Evolutionary conservation across 768 basidiomycete species (phyloP).

Genomic region (Tulasnella sp.): DNA sequence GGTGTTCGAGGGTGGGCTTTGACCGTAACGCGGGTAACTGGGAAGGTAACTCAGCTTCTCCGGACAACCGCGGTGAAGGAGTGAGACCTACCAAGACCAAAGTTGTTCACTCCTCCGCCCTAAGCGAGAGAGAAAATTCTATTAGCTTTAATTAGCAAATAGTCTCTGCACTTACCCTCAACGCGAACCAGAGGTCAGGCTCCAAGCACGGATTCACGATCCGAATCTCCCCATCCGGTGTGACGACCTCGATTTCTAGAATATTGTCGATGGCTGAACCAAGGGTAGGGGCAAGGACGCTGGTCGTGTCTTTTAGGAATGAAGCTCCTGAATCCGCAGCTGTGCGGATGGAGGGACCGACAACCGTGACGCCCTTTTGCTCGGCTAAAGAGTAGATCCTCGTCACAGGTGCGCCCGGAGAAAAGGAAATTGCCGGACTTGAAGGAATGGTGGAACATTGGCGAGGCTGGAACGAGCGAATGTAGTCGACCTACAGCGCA

Average conservation of each 20-base stretch:
- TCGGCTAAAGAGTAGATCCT: conserved; percentile 25
- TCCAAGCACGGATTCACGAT: conserved; percentile 27
- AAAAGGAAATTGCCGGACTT: conserved; percentile 3
- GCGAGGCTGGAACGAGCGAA: conserved; percentile 17
- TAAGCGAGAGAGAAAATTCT: neutral
- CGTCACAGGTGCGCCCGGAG: neutral
- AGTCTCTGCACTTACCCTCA: conserved; percentile 1
- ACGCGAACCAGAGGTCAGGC: conserved; percentile 27
- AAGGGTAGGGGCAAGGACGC: conserved; percentile 27
- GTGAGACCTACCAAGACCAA: conserved; percentile 9
- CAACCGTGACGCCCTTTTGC: conserved; percentile 28
- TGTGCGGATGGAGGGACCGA: conserved; percentile 14
- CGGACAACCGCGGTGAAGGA: neutral
- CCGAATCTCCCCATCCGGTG: conserved; percentile 12
- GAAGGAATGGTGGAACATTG: conserved; percentile 22
- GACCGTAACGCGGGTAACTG: conserved; percentile 29
- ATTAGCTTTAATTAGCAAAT: neutral
- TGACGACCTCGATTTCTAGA: conserved; percentile 22
- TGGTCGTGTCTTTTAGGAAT: conserved; percentile 18
- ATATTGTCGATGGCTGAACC: conserved; percentile 30
- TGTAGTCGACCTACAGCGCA: conserved; percentile 16
- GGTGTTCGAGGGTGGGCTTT: conserved; percentile 27
- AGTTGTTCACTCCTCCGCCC: conserved; percentile 24
- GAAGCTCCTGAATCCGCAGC: neutral
- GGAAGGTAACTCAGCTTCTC: neutral